Evolutionary conservation across 1,139 yeast genomes (phyloP).

Genomic region (Lizanozyma gosingica): DNA sequence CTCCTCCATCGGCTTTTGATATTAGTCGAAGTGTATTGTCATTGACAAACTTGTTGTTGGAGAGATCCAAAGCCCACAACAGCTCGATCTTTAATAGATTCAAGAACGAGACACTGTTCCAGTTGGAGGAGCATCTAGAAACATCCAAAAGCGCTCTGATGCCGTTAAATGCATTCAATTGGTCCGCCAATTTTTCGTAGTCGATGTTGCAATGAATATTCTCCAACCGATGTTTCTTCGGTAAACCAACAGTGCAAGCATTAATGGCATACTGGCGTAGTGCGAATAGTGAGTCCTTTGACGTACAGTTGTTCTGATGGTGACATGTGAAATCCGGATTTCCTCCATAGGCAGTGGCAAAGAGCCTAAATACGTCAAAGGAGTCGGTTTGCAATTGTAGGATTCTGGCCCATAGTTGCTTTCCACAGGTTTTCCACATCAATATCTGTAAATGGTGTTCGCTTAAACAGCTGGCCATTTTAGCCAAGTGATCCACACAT

Average conservation of each 20-base stretch:
- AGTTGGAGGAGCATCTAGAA: background rate
- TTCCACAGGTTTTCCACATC: constrained; percentile 13
- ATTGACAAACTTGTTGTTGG: constrained; percentile 19
- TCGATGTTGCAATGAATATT: constrained; percentile 6
- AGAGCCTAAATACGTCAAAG: constrained; percentile 19
- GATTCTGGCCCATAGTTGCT: constrained; percentile 24
- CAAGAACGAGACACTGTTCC: background rate
- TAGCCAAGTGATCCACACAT: constrained; percentile 24
- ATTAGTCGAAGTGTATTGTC: constrained; percentile 20
- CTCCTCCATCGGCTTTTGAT: constrained; percentile 14
- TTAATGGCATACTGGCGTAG: constrained; percentile 6
- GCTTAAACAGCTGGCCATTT: constrained; percentile 15
- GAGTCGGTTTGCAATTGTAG: constrained; percentile 21
- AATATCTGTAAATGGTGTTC: constrained; percentile 16
- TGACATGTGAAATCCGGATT: constrained; percentile 20
- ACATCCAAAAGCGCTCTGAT: background rate
- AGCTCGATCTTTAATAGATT: background rate
- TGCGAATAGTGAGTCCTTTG: background rate
- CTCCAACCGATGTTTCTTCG: constrained; percentile 2
- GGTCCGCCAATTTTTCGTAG: background rate
- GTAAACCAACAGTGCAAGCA: constrained; percentile 5
- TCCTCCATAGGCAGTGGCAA: constrained; percentile 17
- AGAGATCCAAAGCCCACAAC: constrained; percentile 20
- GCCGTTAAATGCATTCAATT: background rate
- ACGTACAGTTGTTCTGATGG: background rate